Conservation (phyloP, 148 eudicot genomes). For the Rhododendron vialii region DNA sequence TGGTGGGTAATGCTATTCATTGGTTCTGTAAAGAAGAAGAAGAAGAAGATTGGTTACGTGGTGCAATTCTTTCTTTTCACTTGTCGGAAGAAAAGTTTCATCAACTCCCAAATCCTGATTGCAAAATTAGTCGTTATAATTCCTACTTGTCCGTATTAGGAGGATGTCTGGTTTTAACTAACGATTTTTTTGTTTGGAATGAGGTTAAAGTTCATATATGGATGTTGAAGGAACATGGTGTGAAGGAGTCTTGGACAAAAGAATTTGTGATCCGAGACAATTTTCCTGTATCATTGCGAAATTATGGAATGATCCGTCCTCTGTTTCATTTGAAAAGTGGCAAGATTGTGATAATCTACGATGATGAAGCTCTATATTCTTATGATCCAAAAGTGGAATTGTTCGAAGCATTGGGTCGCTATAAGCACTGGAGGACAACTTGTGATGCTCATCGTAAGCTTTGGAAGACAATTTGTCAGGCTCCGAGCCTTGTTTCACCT, state of each 20-base stretch:
- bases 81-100: neutral
- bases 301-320: neutral
- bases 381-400: neutral
- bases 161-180: neutral
- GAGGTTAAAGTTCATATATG: neutral
- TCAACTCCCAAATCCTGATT: neutral
- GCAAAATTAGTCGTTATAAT: neutral
- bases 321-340: neutral
- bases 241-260: neutral
- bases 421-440: no score
- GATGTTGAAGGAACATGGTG: neutral
- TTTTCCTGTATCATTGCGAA: neutral
- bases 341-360: neutral
- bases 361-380: neutral
- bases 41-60: no score
- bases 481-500: no score
- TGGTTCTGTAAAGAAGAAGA: neutral
- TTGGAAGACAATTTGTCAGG: no score
- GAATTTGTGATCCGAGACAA: neutral
- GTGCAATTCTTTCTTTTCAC: neutral
- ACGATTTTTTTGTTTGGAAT: no score
- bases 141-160: neutral
- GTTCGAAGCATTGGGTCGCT: neutral
- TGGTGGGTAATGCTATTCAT: neutral
- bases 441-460: no score